Evolutionary conservation across 2,329 filamentous ascomycete genomes (phyloP), one percentile per base, ranked within the genome.

Genomic region (Xylariaceae sp.): DNA sequence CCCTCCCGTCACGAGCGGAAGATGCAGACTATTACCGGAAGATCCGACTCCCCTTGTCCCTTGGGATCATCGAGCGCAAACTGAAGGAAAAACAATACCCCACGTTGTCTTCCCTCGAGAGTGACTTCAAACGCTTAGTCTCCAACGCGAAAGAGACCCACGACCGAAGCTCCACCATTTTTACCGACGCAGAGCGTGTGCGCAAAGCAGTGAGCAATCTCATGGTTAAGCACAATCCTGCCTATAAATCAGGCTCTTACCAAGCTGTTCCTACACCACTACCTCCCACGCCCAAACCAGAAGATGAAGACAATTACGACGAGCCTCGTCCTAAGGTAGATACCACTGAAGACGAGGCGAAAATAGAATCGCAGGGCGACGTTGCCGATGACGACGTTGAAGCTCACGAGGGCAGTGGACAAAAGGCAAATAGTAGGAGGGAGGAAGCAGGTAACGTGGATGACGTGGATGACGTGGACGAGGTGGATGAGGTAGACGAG

Each of bases 61-160:
- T 96, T 45, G 80, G 86, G 62, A 86, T 80, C 1, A 86, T 95
- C 57, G 88, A 95, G 74, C 76, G 77, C 45, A 92, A 89, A 71
- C 77, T 96, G 49, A 79, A 82, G 50, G 77, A 81, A 48, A 76
- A 81, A 63, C 80, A 85, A 60, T 95, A 95, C 67, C 69, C 79
- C 11, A 87, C 74, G 50, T 77, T 96, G 47, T 84, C 88, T 4
- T 79, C 86, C 48, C 75, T 96, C 9, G 91, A 96, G 71, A 86
- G 87, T 66, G 91, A 91, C 68, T 81, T 92, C 67, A 95, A 94
- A 75, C 85, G 90, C 60, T 88, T 96, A 79, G 87, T 95, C 53
- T 80, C 84, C 60, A 96, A 95, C 67, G 89, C 88, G 37, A 95
- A 95, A 70, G 85, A 89, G 51, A 94, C 84, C 72, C 92, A 92